Evolutionary conservation across 371 early-diverging fungal genomes (phyloP).

Genomic region (Mortierella sp.): DNA sequence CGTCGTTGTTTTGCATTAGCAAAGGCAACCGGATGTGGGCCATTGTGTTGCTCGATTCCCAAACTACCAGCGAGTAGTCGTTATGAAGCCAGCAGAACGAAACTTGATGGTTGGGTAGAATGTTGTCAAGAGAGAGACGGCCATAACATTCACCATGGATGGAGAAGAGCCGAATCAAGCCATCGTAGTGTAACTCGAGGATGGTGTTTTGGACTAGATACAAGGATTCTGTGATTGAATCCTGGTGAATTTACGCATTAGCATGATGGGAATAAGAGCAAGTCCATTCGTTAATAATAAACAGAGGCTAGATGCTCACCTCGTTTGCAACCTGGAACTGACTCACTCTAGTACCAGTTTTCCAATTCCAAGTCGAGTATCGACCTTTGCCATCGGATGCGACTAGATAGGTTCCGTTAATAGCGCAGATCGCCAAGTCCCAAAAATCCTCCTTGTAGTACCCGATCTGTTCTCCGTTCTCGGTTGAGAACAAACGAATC

Average conservation of each 20-base stretch:
- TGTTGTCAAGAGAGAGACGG: constrained; percentile 51
- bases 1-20: constrained; percentile 19
- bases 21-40: constrained; percentile 54
- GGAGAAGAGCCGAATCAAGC: constrained; percentile 47
- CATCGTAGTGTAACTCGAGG: constrained; percentile 52
- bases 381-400: constrained; percentile 49
- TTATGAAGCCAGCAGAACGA: constrained; percentile 58
- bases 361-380: constrained; percentile 52
- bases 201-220: constrained; percentile 50
- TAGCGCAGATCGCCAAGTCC: constrained; percentile 54
- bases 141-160: constrained; percentile 51
- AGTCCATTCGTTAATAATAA: background rate
- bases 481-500: constrained; percentile 56
- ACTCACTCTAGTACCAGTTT: constrained; percentile 37
- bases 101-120: constrained; percentile 48
- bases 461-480: constrained; percentile 46
- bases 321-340: constrained; percentile 43
- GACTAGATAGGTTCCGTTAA: constrained; percentile 37
- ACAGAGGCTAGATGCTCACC: constrained; percentile 9
- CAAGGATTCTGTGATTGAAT: constrained; percentile 44
- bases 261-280: too few relatives aligned
- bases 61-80: constrained; percentile 54
- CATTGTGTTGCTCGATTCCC: constrained; percentile 55
- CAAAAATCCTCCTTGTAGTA: constrained; percentile 47
- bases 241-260: constrained; percentile 11